Evolutionary conservation across 139 green algal genomes (phyloP).

Genomic region (Penium margaritaceum): DNA sequence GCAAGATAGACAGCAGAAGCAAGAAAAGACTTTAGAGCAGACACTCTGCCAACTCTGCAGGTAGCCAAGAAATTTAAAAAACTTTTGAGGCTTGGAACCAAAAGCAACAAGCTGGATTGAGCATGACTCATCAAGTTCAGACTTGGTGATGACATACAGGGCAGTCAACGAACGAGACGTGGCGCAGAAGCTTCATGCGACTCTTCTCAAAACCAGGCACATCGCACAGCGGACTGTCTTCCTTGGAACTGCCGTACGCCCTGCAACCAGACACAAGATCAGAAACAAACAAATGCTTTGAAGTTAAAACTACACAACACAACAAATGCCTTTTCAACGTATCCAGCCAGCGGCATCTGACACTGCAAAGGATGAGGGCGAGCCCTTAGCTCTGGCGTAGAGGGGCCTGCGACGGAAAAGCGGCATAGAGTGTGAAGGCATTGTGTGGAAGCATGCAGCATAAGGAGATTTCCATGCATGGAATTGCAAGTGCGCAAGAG

Average conservation of each 20-base stretch:
- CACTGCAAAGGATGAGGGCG: too few species aligned
- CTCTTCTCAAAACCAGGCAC: slow-evolving; percentile 68
- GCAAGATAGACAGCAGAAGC: not conserved
- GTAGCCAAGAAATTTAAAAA: not conserved
- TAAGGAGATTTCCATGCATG: too few species aligned
- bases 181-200: slow-evolving; percentile 84
- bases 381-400: too few species aligned
- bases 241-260: slow-evolving; percentile 82
- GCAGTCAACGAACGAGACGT: slow-evolving; percentile 99
- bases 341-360: too few species aligned
- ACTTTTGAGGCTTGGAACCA: not conserved
- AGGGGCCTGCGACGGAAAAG: too few species aligned
- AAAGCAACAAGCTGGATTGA: not conserved
- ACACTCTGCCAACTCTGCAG: not conserved
- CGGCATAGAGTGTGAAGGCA: too few species aligned
- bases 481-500: too few species aligned
- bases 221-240: slow-evolving; percentile 73
- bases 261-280: too few species aligned
- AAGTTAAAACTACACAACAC: too few species aligned
- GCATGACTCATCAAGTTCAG: not conserved
- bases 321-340: too few species aligned
- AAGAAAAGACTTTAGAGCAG: not conserved
- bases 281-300: too few species aligned
- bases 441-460: too few species aligned
- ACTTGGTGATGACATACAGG: slow-evolving; percentile 46